phyloP scores from a whole-genome alignment of 2,329 filamentous ascomycete genomes.

The Xylariaceae sp. region DNA sequence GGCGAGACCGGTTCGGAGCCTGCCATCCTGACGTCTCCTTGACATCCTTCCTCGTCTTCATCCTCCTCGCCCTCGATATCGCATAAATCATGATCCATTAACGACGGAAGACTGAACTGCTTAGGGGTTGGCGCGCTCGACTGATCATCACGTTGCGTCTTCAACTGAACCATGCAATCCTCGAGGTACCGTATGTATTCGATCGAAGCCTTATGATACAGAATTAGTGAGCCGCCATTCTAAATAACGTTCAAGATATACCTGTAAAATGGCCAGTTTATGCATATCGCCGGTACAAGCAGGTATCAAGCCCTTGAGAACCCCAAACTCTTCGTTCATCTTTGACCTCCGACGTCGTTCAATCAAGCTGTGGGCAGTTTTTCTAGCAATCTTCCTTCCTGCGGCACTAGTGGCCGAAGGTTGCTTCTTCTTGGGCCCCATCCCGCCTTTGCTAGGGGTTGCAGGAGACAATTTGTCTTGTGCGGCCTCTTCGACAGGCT shows the following conservation, averaged over 20 bases:
- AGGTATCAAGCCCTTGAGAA: conserved; percentile 93
- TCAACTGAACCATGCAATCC: conserved; percentile 80
- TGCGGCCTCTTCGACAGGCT: conserved; percentile 33
- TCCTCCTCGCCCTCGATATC: conserved; percentile 44
- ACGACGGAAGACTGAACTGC: conserved; percentile 36
- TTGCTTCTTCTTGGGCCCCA: conserved; percentile 72
- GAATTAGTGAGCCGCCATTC: conserved; percentile 6
- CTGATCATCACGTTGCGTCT: conserved; percentile 55
- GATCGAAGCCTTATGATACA: conserved; percentile 73
- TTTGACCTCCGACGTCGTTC: conserved; percentile 88
- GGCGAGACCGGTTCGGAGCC: conserved; percentile 55
- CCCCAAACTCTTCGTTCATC: conserved; percentile 98
- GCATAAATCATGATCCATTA: conserved; percentile 32
- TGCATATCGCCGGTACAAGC: conserved; percentile 98
- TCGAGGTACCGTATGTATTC: conserved; percentile 95
- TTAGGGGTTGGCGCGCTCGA: conserved; percentile 33
- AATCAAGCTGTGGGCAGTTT: conserved; percentile 94
- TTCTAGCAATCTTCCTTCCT: conserved; percentile 91
- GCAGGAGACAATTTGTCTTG: conserved; percentile 24
- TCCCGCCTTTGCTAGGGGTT: conserved; percentile 24
- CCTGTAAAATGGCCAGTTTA: conserved; percentile 93
- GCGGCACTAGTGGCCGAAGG: conserved; percentile 76
- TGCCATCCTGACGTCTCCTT: conserved; percentile 64
- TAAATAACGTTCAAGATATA: conserved; percentile 45
- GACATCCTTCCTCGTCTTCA: conserved; percentile 35